Percentiles rank a stretch among this genome's conserved stretches.
phyloP scores from a whole-genome alignment of 2,329 filamentous ascomycete species.

The Talaromyces marneffei region DNA sequence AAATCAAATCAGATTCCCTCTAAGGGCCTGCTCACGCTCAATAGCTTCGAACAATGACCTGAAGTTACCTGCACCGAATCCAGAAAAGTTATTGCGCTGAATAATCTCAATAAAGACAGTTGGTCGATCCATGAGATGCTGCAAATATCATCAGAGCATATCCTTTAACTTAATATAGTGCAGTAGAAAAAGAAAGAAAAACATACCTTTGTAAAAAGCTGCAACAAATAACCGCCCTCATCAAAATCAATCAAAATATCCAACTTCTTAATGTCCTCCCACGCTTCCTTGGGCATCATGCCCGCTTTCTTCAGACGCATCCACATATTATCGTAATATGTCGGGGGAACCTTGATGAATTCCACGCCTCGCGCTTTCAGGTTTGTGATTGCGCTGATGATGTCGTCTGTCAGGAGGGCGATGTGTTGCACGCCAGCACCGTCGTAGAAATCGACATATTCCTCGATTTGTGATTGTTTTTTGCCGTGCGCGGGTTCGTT shows the following conservation, averaged over 20 bases:
- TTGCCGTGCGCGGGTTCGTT: slow-evolving; percentile 90
- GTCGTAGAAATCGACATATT: slow-evolving; percentile 84
- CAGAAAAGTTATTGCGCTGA: slow-evolving; percentile 81
- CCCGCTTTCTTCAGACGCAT: slow-evolving; percentile 60
- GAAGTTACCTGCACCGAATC: slow-evolving; percentile 93
- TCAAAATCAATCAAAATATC: slow-evolving; percentile 95
- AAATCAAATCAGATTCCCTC: slow-evolving; percentile 63
- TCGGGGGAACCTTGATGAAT: slow-evolving; percentile 83
- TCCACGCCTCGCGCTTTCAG: slow-evolving; percentile 83
- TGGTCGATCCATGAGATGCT: slow-evolving; percentile 84
- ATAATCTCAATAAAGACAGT: slow-evolving; percentile 97
- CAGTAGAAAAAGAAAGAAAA: too few relatives aligned
- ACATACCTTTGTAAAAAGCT: slow-evolving; percentile 63
- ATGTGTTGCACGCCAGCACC: slow-evolving; percentile 92
- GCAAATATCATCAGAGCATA: not conserved
- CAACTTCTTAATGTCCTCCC: slow-evolving; percentile 67
- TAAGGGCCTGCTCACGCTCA: slow-evolving; percentile 80
- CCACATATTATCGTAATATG: slow-evolving; percentile 77
- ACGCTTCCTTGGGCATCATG: slow-evolving; percentile 65
- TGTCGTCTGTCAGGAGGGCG: slow-evolving; percentile 74
- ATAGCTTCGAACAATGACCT: slow-evolving; percentile 93
- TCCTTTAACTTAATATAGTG: not conserved
- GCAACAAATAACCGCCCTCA: slow-evolving; percentile 75
- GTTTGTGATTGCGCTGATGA: slow-evolving; percentile 69
- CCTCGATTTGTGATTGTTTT: slow-evolving; percentile 90